These are phyloP conservation scores for Daldinia bambusicola DNA, from an alignment of 495 filamentous ascomycete species.

Conservation along the genomic window DNA sequence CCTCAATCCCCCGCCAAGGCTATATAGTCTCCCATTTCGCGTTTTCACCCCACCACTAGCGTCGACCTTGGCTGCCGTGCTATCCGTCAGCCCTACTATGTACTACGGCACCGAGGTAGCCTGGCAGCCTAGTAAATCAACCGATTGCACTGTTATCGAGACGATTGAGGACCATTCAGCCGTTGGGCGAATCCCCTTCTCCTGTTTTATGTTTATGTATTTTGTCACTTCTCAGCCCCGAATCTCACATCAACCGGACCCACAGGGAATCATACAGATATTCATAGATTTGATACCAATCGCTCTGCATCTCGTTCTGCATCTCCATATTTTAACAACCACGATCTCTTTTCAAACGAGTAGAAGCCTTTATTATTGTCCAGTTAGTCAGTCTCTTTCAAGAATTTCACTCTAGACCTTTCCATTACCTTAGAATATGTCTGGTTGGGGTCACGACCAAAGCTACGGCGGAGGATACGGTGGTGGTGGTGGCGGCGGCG, in stretches of 20 bases:
- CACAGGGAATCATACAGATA: neutral
- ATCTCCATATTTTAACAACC: neutral
- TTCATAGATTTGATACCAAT: neutral
- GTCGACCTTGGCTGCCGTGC: neutral
- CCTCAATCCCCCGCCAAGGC: constrained; percentile 15
- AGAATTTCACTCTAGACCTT: neutral
- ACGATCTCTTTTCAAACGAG: neutral
- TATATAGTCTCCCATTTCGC: neutral
- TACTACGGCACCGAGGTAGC: too few species aligned
- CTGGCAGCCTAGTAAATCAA: too few species aligned
- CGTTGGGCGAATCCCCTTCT: neutral
- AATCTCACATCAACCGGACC: constrained; percentile 5
- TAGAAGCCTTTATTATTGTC: neutral
- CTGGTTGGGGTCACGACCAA: constrained; percentile 40
- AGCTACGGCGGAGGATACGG: constrained; percentile 40
- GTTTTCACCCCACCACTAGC: neutral
- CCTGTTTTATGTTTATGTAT: constrained; percentile 9
- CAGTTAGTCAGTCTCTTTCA: neutral
- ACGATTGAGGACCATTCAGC: neutral
- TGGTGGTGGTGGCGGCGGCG: constrained; percentile 25
- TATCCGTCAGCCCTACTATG: constrained; percentile 37
- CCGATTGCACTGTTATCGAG: neutral
- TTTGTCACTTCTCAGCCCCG: constrained; percentile 19
- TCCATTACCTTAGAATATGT: constrained; percentile 20
- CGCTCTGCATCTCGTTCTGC: neutral